Percentiles rank a stretch among this genome's conserved stretches.
These are phyloP conservation scores for Salvia miltiorrhiza DNA, from an alignment of 257 asterid species.

Conservation along the genomic window DNA sequence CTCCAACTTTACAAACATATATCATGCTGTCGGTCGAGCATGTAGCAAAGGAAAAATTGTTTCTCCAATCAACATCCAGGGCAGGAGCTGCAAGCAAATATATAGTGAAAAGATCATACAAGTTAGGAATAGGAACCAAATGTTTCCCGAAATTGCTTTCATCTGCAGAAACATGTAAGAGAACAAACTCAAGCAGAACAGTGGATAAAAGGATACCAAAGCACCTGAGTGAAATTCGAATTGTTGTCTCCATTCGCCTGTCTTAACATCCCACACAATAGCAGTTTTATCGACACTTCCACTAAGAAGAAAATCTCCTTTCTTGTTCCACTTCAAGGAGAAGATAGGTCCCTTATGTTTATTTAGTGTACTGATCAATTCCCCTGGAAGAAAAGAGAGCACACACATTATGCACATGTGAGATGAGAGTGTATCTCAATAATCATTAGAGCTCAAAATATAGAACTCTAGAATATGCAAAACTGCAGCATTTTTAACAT, in stretches of 20 bases:
- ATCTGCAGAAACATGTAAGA: slow-evolving; percentile 5
- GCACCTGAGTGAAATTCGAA: slow-evolving; percentile 91
- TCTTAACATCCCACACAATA: slow-evolving; percentile 93
- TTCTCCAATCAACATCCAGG: slow-evolving; percentile 97
- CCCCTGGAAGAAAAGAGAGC: slow-evolving; percentile 59
- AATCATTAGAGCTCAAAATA: not conserved
- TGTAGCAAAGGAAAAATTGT: slow-evolving; percentile 83
- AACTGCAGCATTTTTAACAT: slow-evolving; percentile 12
- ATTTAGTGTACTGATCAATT: slow-evolving; percentile 69
- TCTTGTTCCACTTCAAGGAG: slow-evolving; percentile 98
- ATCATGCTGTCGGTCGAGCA: slow-evolving; percentile 99
- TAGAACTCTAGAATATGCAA: not conserved
- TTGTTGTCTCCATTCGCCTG: slow-evolving; percentile 94
- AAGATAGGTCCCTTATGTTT: slow-evolving; percentile 96
- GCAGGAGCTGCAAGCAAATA: slow-evolving; percentile 65
- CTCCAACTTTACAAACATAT: slow-evolving; percentile 93
- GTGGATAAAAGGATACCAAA: slow-evolving; percentile 13
- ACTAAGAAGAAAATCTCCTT: slow-evolving; percentile 92
- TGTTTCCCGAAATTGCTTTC: slow-evolving; percentile 1
- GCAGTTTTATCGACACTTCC: slow-evolving; percentile 98
- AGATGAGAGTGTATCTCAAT: not conserved
- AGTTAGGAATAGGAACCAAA: not conserved
- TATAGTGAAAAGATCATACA: slow-evolving; percentile 1
- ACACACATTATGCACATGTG: slow-evolving; percentile 12
- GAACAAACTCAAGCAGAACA: slow-evolving; percentile 15